Percentiles rank a stretch among this genome's conserved stretches.
Conservation (phyloP, 225 moss, liverwort and hornwort genomes). For the Straminergon stramineum region DNA sequence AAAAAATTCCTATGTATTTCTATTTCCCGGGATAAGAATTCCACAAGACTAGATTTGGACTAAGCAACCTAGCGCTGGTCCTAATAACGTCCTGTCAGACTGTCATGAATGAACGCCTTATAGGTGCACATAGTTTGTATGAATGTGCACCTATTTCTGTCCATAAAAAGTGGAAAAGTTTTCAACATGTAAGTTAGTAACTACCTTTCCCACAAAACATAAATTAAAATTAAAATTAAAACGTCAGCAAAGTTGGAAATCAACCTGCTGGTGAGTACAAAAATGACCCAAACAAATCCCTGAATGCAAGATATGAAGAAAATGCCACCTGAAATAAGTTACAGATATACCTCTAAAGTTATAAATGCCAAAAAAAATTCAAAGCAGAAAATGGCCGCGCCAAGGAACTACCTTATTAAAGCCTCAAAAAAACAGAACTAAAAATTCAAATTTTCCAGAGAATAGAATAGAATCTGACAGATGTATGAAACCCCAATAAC, state of each 20-base stretch:
- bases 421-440: not conserved
- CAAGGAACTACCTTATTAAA: not conserved
- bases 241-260: not conserved
- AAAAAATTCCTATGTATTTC: not conserved
- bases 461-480: not conserved
- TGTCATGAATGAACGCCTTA: not conserved
- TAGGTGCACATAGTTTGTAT: too few species aligned
- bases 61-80: rapidly evolving
- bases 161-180: not conserved
- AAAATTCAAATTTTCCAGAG: not conserved
- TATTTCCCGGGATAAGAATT: not conserved
- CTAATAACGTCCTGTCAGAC: not conserved
- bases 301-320: not conserved
- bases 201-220: not conserved
- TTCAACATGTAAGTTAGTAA: not conserved
- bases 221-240: too few species aligned
- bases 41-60: not conserved
- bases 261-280: not conserved
- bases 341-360: too few species aligned
- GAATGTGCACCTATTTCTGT: not conserved
- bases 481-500: not conserved
- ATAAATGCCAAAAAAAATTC: not conserved
- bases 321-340: not conserved
- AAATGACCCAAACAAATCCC: not conserved
- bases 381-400: not conserved